A percentile compares a stretch with the other conserved stretches of the same genome.
Evolutionary conservation across 2,329 filamentous ascomycete genomes (phyloP).

Genomic region (Shiraia bambusicola): DNA sequence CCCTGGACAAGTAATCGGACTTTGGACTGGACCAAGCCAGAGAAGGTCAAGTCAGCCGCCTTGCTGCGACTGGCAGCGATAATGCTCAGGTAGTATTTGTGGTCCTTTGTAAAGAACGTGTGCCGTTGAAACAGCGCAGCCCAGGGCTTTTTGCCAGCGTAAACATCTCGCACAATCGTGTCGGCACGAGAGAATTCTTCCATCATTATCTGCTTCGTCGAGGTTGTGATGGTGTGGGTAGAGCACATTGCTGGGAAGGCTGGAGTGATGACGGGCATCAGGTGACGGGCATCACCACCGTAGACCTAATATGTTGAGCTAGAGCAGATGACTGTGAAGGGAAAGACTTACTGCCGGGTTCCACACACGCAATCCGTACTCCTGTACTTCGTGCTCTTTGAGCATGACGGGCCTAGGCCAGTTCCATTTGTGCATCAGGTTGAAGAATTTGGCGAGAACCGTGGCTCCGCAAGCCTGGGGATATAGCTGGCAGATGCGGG

Average conservation of each 20-base stretch:
- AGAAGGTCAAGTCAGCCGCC: slow-evolving; percentile 84
- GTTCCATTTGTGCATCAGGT: slow-evolving; percentile 84
- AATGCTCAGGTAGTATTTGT: slow-evolving; percentile 94
- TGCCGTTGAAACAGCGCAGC: slow-evolving; percentile 86
- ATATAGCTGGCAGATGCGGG: slow-evolving; percentile 92
- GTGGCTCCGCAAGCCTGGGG: slow-evolving; percentile 87
- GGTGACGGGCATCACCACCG: slow-evolving; percentile 75
- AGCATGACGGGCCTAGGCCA: slow-evolving; percentile 94
- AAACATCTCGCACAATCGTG: slow-evolving; percentile 76
- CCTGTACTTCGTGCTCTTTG: slow-evolving; percentile 81
- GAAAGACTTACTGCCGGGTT: slow-evolving; percentile 72
- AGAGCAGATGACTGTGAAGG: slow-evolving; percentile 7
- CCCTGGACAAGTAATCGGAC: slow-evolving; percentile 81
- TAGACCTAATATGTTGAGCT: slow-evolving; percentile 60
- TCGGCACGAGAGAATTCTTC: slow-evolving; percentile 77
- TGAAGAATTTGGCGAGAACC: slow-evolving; percentile 91
- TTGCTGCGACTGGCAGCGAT: slow-evolving; percentile 79
- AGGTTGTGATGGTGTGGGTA: slow-evolving; percentile 88
- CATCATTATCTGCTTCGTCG: slow-evolving; percentile 81
- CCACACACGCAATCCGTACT: slow-evolving; percentile 84
- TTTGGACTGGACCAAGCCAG: slow-evolving; percentile 90
- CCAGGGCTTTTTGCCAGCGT: slow-evolving; percentile 75
- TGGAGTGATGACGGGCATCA: slow-evolving; percentile 98
- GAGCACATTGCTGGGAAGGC: slow-evolving; percentile 98
- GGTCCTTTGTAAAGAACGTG: slow-evolving; percentile 87